A percentile compares a stretch with the other conserved stretches of the same genome.
Conservation (phyloP, 495 filamentous ascomycete genomes). For the Tuber borchii region DNA sequence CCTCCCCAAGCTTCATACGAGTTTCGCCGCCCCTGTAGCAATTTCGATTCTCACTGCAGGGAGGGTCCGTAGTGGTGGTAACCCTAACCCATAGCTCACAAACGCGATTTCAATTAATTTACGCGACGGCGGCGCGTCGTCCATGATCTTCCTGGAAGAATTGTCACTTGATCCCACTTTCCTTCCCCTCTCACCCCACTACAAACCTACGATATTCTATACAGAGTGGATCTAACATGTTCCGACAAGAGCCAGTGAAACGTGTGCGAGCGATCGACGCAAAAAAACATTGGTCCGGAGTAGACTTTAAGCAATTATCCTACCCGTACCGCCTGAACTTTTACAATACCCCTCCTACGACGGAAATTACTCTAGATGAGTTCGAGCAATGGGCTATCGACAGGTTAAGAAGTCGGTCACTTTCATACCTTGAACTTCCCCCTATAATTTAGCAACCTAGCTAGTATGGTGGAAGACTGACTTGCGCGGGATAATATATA, state of each 20-base stretch:
- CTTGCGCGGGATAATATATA: conserved; percentile 41
- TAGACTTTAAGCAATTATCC: conserved; percentile 62
- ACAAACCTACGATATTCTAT: not conserved
- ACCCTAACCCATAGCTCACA: not conserved
- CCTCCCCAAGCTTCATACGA: not conserved
- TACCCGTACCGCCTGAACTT: conserved; percentile 88
- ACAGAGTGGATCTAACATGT: conserved; percentile 17
- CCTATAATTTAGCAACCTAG: not conserved
- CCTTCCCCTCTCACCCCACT: not conserved
- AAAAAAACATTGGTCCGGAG: conserved; percentile 75
- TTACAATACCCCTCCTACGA: conserved; percentile 79
- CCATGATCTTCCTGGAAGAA: not conserved
- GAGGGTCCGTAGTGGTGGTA: not conserved
- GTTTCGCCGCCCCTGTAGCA: not conserved
- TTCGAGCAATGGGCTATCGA: conserved; percentile 99
- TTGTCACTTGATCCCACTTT: not conserved
- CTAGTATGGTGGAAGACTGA: not conserved
- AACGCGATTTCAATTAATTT: not conserved
- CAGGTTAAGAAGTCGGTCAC: conserved; percentile 61
- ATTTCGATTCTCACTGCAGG: not conserved
- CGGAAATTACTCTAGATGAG: conserved; percentile 91
- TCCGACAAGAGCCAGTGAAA: conserved; percentile 17
- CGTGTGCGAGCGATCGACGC: conserved; percentile 23
- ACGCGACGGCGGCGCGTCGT: not conserved
- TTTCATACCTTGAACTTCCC: not conserved